These are phyloP conservation scores for Kalmanozyma brasiliensis DNA, from an alignment of 1,284 basidiomycete genomes.

Conservation along the genomic window DNA sequence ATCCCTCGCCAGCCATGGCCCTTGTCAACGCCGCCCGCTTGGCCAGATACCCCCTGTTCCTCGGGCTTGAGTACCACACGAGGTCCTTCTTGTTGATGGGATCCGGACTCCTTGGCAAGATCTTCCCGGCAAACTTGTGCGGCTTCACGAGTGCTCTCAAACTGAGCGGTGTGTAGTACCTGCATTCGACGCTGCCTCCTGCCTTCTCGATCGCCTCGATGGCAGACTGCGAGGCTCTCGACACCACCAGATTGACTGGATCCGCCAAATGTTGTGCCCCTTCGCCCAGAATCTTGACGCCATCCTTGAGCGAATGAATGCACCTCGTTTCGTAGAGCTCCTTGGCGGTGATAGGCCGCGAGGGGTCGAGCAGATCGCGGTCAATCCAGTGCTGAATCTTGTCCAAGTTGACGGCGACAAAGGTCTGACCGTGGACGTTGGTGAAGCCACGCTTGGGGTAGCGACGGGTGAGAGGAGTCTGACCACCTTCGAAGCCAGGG, in stretches of 20 bases:
- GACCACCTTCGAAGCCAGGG: constrained; percentile 88
- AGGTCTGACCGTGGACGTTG: constrained; percentile 77
- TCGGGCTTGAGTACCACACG: constrained; percentile 52
- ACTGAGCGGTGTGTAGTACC: constrained; percentile 89
- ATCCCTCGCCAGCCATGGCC: constrained; percentile 15
- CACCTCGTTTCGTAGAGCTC: constrained; percentile 86
- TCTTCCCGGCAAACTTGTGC: constrained; percentile 60
- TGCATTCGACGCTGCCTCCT: constrained; percentile 87
- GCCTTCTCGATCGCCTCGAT: constrained; percentile 83
- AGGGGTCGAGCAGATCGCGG: constrained; percentile 80
- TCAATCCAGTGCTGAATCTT: constrained; percentile 91
- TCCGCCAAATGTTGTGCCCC: constrained; percentile 77
- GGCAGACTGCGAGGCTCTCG: constrained; percentile 85
- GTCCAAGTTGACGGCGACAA: constrained; percentile 85
- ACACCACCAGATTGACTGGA: constrained; percentile 83
- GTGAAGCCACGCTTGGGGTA: constrained; percentile 94
- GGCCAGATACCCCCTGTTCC: constrained; percentile 58
- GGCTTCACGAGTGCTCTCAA: constrained; percentile 81
- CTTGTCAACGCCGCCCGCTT: constrained; percentile 32
- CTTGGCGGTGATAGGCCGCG: constrained; percentile 85
- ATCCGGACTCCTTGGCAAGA: constrained; percentile 53
- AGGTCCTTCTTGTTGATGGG: constrained; percentile 62
- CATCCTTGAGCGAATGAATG: constrained; percentile 86
- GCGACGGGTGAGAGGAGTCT: constrained; percentile 89
- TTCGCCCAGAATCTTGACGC: constrained; percentile 90